Percentiles rank a stretch among this genome's conserved stretches.
phyloP scores from a whole-genome alignment of 495 filamentous ascomycete species.

The Tuber magnatum region DNA sequence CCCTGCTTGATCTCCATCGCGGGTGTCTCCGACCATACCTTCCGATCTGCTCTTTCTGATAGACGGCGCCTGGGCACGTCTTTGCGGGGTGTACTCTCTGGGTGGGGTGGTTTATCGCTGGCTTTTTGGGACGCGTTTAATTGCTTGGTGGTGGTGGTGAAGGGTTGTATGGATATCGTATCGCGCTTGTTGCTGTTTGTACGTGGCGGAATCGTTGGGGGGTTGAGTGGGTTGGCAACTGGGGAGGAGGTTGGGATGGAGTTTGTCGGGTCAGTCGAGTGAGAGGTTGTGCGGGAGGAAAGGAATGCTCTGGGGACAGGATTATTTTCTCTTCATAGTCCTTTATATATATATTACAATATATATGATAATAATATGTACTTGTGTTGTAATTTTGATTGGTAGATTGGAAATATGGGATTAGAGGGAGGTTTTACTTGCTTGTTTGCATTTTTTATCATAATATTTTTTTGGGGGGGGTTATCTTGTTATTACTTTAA shows the following conservation, averaged over 20 bases:
- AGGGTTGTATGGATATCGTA: neutral
- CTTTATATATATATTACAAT: too few relatives aligned
- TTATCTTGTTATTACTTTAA: neutral
- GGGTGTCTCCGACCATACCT: too few relatives aligned
- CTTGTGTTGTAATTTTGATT: neutral
- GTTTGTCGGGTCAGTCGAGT: neutral
- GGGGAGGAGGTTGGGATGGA: neutral
- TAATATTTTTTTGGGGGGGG: neutral
- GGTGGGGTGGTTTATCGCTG: too few relatives aligned
- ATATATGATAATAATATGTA: too few relatives aligned
- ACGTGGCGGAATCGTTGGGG: neutral
- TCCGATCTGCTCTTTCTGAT: too few relatives aligned
- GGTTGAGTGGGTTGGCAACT: neutral
- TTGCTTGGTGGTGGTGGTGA: too few relatives aligned
- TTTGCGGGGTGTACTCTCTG: too few relatives aligned
- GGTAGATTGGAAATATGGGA: neutral
- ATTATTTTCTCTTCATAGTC: too few relatives aligned
- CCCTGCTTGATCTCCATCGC: neutral
- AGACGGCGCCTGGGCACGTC: too few relatives aligned
- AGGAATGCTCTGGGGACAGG: neutral
- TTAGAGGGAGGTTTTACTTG: neutral
- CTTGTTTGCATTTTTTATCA: neutral
- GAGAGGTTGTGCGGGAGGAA: neutral
- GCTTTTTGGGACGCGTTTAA: too few relatives aligned
- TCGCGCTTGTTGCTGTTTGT: neutral